Percentiles rank a stretch among this genome's conserved stretches.
Conservation (phyloP, 805 yeast species). For the Metschnikowia lunata region DNA sequence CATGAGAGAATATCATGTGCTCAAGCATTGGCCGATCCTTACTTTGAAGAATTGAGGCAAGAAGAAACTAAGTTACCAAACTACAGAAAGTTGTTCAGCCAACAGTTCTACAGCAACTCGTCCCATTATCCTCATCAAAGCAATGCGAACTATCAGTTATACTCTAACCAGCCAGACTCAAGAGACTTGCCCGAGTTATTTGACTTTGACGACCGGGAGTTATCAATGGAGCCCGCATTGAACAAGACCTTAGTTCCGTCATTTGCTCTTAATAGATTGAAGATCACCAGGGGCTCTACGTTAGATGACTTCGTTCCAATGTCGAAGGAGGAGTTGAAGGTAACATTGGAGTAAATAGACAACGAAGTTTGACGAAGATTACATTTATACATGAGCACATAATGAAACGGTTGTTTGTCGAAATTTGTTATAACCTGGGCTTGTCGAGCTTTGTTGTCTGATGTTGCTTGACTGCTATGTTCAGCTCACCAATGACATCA, state of each 20-base stretch:
- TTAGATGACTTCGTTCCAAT: slow-evolving; percentile 40
- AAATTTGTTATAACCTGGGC: slow-evolving; percentile 28
- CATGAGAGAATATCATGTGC: slow-evolving; percentile 56
- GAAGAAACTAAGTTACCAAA: slow-evolving; percentile 37
- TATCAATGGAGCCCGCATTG: slow-evolving; percentile 41
- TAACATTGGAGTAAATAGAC: slow-evolving; percentile 28
- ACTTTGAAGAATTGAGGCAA: slow-evolving; percentile 51
- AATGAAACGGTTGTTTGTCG: not conserved
- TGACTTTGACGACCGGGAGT: slow-evolving; percentile 50
- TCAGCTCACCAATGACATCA: slow-evolving; percentile 2
- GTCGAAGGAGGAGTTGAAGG: slow-evolving; percentile 22
- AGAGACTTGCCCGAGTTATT: slow-evolving; percentile 46
- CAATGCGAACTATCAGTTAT: slow-evolving; percentile 41
- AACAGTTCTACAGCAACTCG: slow-evolving; percentile 29
- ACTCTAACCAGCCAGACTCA: slow-evolving; percentile 36
- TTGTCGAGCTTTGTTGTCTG: slow-evolving; percentile 26
- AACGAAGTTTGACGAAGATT: slow-evolving; percentile 6
- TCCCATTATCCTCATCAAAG: slow-evolving; percentile 27
- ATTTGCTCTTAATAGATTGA: slow-evolving; percentile 29
- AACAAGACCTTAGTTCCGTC: slow-evolving; percentile 41
- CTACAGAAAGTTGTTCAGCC: slow-evolving; percentile 40
- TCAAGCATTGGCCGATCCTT: slow-evolving; percentile 47
- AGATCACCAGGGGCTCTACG: slow-evolving; percentile 19
- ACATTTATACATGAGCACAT: slow-evolving; percentile 5
- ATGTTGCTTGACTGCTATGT: slow-evolving; percentile 7